A percentile compares a stretch with the other conserved stretches of the same genome.
These are phyloP conservation scores for Uronychia setigera DNA, from an alignment of 73 alveolate genomes.

Conservation along the genomic window DNA sequence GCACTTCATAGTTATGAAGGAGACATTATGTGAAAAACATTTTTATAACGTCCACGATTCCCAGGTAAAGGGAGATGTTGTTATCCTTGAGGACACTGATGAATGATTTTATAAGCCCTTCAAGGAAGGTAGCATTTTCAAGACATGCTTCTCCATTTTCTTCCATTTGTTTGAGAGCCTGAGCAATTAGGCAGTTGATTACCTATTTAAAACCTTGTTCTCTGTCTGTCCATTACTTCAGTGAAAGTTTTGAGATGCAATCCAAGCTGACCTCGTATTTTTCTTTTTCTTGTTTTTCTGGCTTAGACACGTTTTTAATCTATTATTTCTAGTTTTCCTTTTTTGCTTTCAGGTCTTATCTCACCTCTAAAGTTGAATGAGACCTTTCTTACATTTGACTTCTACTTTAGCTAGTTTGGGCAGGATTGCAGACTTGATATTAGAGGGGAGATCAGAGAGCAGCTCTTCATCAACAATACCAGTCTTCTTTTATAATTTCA, in stretches of 20 bases:
- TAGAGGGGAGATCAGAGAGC: background rate
- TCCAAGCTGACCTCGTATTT: slow-evolving; percentile 19
- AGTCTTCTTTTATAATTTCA: background rate
- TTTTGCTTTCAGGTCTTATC: background rate
- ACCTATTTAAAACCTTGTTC: slow-evolving; percentile 7
- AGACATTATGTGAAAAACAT: slow-evolving; percentile 10
- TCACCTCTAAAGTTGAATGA: background rate
- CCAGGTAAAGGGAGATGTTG: slow-evolving; percentile 33
- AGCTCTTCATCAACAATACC: background rate
- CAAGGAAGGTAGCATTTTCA: background rate
- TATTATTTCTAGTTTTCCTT: background rate
- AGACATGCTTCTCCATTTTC: slow-evolving; percentile 20
- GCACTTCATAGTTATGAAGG: background rate
- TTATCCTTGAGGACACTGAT: slow-evolving; percentile 26
- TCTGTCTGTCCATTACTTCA: slow-evolving; percentile 45
- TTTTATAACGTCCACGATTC: slow-evolving; percentile 17
- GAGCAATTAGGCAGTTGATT: background rate
- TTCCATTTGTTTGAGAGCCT: slow-evolving; percentile 30
- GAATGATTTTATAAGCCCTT: slow-evolving; percentile 15
- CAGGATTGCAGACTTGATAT: background rate
- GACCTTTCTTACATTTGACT: background rate
- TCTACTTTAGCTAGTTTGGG: background rate
- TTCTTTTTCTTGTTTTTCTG: background rate
- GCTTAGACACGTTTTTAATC: background rate
- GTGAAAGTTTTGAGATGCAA: slow-evolving; percentile 5